A percentile compares a stretch with the other conserved stretches of the same genome.
phyloP scores from a whole-genome alignment of 2,329 filamentous ascomycete genomes.

The Colletotrichum scovillei region DNA sequence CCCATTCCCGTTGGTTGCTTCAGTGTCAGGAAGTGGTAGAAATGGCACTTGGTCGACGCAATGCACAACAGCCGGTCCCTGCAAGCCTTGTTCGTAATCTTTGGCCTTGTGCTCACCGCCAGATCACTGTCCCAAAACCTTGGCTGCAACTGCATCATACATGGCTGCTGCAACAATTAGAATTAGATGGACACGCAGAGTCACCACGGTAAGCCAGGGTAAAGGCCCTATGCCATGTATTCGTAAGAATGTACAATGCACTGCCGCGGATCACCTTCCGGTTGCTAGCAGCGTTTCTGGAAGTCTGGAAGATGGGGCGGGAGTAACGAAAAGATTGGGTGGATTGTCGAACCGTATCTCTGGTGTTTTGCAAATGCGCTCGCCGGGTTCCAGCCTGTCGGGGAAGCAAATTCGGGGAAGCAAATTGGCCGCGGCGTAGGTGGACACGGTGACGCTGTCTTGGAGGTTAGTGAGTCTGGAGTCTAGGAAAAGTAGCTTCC shows the following conservation, averaged over 20 bases:
- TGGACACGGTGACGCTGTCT: constrained; percentile 4
- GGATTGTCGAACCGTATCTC: neutral
- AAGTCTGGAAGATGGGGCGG: neutral
- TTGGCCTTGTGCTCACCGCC: constrained; percentile 26
- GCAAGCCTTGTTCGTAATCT: constrained; percentile 21
- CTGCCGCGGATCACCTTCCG: constrained; percentile 7
- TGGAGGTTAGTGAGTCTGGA: neutral
- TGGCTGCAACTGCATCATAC: constrained; percentile 32
- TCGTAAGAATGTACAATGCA: neutral
- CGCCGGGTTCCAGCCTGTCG: neutral
- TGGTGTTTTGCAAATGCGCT: neutral
- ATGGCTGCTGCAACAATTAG: neutral
- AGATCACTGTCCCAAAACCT: constrained; percentile 19
- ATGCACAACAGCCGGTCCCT: constrained; percentile 20
- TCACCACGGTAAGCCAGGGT: neutral
- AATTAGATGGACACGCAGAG: constrained; percentile 15
- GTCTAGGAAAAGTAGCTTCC: neutral
- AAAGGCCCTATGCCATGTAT: neutral
- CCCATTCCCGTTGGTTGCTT: neutral
- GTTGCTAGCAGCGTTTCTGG: constrained; percentile 3
- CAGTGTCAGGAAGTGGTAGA: constrained; percentile 1
- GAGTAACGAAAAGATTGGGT: neutral
- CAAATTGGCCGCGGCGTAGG: neutral
- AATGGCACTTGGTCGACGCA: constrained; percentile 3
- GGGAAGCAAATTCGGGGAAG: neutral